Base-by-base conservation (phyloP, 768 basidiomycete species). In the Russula brevipes region DNA sequence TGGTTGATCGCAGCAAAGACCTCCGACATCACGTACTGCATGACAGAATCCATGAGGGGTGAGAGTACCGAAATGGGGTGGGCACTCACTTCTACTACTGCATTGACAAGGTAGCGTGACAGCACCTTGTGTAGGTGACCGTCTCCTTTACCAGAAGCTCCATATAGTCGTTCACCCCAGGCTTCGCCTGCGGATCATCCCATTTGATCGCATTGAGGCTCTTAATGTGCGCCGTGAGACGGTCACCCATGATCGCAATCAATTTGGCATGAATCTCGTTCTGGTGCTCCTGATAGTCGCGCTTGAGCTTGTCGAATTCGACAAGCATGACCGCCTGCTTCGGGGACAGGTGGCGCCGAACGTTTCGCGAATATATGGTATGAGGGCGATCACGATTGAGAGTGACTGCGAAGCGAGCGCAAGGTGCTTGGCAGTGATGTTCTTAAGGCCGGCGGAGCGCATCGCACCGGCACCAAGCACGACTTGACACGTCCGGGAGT, bases 251-350 rank as follows among this genome's bases (percentile, higher is more conserved):
- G 76, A 98, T 99, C 47, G 93, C 91, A 63, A 99, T 88, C 59
- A 99, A 80, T 77, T 99, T 99, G 56, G 92, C 84, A 74, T 98
- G 96, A 58, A 99, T 98, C 79, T 98, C 97, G 71, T 96, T 91
- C 75, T 99, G 97, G 75, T 99, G 97, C 74, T 98, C 97, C 81
- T 98, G 96, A 71, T 90, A 98, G 74, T 98, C 97, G 88, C 96
- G 82, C 77, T 96, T 98, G 61, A 98, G 83, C 78, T 96, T 98
- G 77, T 99, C 97, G 72, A 98, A 99, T 75, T 98, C 97, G 17
- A 95, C 85, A 42, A 98, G 79, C 87, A 98, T 95, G 52, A 98
- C 93, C 12, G 94, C 93, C 75, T 98, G 94, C 75, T 94, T 95
- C 61, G 88, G 84, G 73, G 85, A 95, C 36, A 99, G 81, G 78